A percentile compares a stretch with the other conserved stretches of the same genome.
Conservation (phyloP, 169 alveolate genomes). For the Plasmodium reichenowi region DNA sequence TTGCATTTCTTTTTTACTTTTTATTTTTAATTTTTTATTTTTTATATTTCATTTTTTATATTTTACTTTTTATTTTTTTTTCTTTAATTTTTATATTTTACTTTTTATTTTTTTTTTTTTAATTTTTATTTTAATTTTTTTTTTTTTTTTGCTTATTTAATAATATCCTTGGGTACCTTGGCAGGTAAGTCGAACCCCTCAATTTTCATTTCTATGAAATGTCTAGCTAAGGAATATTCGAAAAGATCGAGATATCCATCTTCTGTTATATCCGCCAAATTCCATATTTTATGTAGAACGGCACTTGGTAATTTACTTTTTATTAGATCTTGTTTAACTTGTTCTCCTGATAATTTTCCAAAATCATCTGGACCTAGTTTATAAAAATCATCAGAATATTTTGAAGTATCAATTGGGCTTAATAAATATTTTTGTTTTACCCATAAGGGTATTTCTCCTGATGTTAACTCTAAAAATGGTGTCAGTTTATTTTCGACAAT, state of each 20-base stretch:
- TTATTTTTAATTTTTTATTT: neutral
- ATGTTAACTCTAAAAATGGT: conserved; percentile 59
- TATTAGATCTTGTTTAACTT: conserved; percentile 78
- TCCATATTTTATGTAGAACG: conserved; percentile 81
- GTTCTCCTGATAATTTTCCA: conserved; percentile 78
- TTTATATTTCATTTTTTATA: conserved; percentile 7
- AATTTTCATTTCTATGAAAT: conserved; percentile 79
- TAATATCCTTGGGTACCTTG: conserved; percentile 65
- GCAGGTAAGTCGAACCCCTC: conserved; percentile 80
- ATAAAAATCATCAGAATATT: conserved; percentile 77
- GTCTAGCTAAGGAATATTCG: conserved; percentile 80
- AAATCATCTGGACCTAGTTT: conserved; percentile 69
- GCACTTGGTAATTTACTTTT: conserved; percentile 81
- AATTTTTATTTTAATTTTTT: too few species aligned
- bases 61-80: neutral
- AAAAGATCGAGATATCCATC: conserved; percentile 81
- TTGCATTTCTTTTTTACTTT: neutral
- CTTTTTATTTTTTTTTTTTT: neutral
- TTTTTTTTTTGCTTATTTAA: conserved; percentile 1
- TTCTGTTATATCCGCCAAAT: conserved; percentile 77
- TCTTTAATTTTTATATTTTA: neutral
- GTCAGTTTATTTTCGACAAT: conserved; percentile 69
- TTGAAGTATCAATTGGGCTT: conserved; percentile 64
- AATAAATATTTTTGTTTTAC: conserved; percentile 51
- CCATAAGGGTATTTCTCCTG: conserved; percentile 71